phyloP scores from a whole-genome alignment of 2,329 filamentous ascomycete species.

The Fusarium incarnatum region DNA sequence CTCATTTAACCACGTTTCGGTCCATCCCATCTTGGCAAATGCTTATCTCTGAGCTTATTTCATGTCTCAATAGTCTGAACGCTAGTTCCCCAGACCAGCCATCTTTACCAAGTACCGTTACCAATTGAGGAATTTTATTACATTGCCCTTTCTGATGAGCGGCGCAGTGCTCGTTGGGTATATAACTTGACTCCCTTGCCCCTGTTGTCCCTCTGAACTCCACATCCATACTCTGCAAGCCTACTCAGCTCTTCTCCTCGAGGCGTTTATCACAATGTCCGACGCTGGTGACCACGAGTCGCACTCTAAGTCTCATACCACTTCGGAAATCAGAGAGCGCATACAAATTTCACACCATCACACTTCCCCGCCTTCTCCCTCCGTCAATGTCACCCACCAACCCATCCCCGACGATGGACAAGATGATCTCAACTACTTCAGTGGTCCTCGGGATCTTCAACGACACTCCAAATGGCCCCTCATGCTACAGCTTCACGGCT shows the following conservation, averaged over 20 bases:
- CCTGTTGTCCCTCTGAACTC: neutral
- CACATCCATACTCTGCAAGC: too few relatives aligned
- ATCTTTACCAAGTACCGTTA: too few relatives aligned
- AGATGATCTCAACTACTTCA: constrained; percentile 68
- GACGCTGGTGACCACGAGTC: neutral
- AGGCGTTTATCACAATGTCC: neutral
- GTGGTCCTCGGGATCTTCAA: constrained; percentile 74
- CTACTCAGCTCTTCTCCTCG: neutral
- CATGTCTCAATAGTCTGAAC: neutral
- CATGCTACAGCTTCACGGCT: constrained; percentile 80
- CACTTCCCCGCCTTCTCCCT: neutral
- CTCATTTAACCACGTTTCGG: neutral
- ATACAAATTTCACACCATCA: neutral
- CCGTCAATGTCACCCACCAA: neutral
- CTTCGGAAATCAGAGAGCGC: neutral
- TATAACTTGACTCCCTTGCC: neutral
- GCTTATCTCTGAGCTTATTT: constrained; percentile 11
- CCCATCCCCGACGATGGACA: neutral
- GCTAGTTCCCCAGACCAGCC: neutral
- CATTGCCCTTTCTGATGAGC: neutral
- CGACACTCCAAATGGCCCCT: constrained; percentile 81
- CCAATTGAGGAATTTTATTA: neutral
- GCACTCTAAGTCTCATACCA: neutral
- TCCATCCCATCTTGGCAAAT: constrained; percentile 8
- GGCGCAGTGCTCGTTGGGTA: neutral